These are phyloP conservation scores for Tranzscheliella williamsii DNA, from an alignment of 1,284 basidiomycete genomes.

Conservation along the genomic window DNA sequence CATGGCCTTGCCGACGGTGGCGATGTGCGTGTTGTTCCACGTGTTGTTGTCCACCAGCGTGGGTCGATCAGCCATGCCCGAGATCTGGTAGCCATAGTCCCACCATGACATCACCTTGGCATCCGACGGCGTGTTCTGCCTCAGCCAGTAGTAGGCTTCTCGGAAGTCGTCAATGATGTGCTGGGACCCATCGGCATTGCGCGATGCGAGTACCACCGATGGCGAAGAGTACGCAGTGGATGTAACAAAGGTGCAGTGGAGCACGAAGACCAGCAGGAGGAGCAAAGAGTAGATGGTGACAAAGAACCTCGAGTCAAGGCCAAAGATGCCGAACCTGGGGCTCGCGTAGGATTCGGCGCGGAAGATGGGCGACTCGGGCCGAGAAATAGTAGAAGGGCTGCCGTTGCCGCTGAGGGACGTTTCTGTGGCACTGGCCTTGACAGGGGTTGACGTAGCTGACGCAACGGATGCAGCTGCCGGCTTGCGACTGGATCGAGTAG, in stretches of 20 bases:
- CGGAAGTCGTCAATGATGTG: constrained; percentile 99
- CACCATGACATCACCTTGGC: constrained; percentile 99
- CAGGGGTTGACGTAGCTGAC: not conserved
- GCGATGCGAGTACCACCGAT: constrained; percentile 88
- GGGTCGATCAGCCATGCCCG: constrained; percentile 96
- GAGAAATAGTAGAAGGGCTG: no score
- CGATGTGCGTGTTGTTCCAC: constrained; percentile 86
- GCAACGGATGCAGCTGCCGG: constrained; percentile 55
- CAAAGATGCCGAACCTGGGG: constrained; percentile 73
- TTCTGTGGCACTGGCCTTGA: not conserved
- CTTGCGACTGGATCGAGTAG: constrained; percentile 60
- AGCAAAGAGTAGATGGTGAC: constrained; percentile 78
- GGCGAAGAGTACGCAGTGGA: constrained; percentile 95
- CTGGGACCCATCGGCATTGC: constrained; percentile 79
- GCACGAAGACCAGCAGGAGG: constrained; percentile 75
- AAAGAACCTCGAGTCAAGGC: constrained; percentile 77
- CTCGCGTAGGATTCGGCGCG: constrained; percentile 8
- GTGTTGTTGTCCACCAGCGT: constrained; percentile 99
- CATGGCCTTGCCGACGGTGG: constrained; percentile 71
- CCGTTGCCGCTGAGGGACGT: not conserved
- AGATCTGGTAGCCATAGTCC: constrained; percentile 99
- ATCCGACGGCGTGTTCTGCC: constrained; percentile 89
- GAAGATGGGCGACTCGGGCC: constrained; percentile 20
- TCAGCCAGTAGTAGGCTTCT: constrained; percentile 99
- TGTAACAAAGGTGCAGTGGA: constrained; percentile 97